Conservation (phyloP, 2,329 filamentous ascomycete species). For the Penicillium sp. region DNA sequence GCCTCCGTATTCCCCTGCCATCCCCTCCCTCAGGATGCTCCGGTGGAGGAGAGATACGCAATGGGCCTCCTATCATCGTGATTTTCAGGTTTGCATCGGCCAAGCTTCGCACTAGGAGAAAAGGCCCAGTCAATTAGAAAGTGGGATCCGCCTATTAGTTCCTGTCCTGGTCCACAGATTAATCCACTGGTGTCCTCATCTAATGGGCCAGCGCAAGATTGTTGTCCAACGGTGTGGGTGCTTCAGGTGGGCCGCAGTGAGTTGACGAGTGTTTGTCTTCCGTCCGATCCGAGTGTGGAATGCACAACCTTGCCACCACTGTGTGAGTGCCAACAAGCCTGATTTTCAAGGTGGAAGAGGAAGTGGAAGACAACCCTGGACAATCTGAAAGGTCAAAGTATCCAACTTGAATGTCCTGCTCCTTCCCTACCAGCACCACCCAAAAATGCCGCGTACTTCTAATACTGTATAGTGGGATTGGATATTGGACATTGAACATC, state of each 20-base stretch:
- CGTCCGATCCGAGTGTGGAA: constrained; percentile 1
- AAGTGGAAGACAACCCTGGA: neutral
- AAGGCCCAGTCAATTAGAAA: constrained; percentile 12
- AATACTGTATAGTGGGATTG: no score
- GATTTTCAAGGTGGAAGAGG: neutral
- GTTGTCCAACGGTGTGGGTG: neutral
- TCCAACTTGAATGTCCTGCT: no score
- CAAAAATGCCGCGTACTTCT: no score
- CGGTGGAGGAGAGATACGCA: constrained; percentile 14
- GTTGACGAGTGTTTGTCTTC: neutral
- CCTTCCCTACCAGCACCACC: neutral
- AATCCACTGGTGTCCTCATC: constrained; percentile 9
- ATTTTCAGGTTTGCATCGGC: constrained; percentile 12
- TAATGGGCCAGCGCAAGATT: neutral
- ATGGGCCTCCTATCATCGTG: constrained; percentile 18
- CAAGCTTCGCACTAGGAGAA: constrained; percentile 12
- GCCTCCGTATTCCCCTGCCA: neutral
- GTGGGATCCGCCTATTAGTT: constrained; percentile 11
- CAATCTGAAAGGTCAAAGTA: no score
- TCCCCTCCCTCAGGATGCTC: neutral
- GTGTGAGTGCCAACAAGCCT: neutral
- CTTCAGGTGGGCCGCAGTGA: neutral
- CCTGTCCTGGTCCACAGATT: constrained; percentile 23
- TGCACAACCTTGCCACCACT: neutral
- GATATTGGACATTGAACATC: no score